Evolutionary conservation across 352 stramenopile species (phyloP).

Genomic region (Albugo candida): DNA sequence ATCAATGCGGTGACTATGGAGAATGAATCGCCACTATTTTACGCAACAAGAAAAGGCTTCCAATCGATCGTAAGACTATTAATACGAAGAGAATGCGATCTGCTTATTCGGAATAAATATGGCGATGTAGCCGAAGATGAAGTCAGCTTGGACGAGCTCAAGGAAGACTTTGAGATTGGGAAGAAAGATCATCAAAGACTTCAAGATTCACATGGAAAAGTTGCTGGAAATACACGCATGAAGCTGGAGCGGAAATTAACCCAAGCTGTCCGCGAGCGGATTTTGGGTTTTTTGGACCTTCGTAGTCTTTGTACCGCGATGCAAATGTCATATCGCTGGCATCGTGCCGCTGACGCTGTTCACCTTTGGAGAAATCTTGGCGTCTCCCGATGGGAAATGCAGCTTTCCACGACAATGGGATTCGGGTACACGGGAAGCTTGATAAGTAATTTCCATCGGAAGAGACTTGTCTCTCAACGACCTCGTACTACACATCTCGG

Average conservation of each 20-base stretch:
- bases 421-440: constrained; percentile 7
- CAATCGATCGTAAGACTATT: constrained; percentile 38
- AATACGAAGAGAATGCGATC: constrained; percentile 38
- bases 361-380: constrained; percentile 39
- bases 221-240: not conserved
- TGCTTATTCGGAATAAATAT: constrained; percentile 28
- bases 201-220: constrained; percentile 3
- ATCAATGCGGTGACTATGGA: constrained; percentile 30
- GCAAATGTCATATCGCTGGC: constrained; percentile 50
- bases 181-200: constrained; percentile 26
- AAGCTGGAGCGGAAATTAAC: not conserved
- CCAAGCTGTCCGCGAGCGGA: constrained; percentile 10
- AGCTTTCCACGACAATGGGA: constrained; percentile 34
- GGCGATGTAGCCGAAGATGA: constrained; percentile 53
- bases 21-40: constrained; percentile 52
- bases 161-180: constrained; percentile 24
- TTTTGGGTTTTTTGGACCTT: constrained; percentile 40
- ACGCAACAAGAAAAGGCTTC: constrained; percentile 42
- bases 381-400: constrained; percentile 46
- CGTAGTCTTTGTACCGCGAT: constrained; percentile 29
- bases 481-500: too few relatives aligned
- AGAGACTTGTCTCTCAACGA: too few relatives aligned
- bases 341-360: constrained; percentile 38
- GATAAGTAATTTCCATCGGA: too few relatives aligned
- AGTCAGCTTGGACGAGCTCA: constrained; percentile 24